These are phyloP conservation scores for Skeletonema menzelii DNA, from an alignment of 108 stramenopile genomes.

Conservation along the genomic window DNA sequence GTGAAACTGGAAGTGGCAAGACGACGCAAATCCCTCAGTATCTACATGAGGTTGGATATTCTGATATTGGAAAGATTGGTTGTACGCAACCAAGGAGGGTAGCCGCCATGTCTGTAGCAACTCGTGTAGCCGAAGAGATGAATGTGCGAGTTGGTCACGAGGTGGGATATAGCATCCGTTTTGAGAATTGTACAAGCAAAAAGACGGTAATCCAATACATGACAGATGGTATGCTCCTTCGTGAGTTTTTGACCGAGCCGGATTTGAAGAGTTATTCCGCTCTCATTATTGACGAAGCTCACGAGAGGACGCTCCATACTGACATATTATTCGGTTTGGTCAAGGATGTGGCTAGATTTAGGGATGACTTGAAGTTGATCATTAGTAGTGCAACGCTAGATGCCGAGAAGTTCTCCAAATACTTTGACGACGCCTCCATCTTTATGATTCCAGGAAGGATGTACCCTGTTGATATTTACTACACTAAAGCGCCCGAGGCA, in stretches of 20 bases:
- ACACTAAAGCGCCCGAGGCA: conserved; percentile 99
- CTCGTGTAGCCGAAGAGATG: conserved; percentile 97
- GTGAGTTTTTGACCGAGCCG: conserved; percentile 97
- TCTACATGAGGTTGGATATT: conserved; percentile 97
- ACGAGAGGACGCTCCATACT: conserved; percentile 97
- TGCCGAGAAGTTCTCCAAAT: conserved; percentile 97
- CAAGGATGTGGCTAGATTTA: conserved; percentile 96
- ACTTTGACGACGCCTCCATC: conserved; percentile 97
- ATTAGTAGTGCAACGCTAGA: conserved; percentile 98
- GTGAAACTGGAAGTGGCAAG: conserved; percentile 90
- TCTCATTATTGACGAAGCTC: conserved; percentile 98
- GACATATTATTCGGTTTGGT: conserved; percentile 97
- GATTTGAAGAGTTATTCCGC: conserved; percentile 95
- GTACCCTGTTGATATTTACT: conserved; percentile 92
- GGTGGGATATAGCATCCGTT: conserved; percentile 98
- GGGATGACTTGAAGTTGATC: conserved; percentile 92
- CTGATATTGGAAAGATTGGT: conserved; percentile 95
- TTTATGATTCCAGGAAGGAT: conserved; percentile 96
- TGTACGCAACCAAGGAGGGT: conserved; percentile 98
- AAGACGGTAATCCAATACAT: conserved; percentile 95
- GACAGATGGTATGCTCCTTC: conserved; percentile 97
- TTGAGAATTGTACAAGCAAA: conserved; percentile 96
- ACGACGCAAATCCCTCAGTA: conserved; percentile 98
- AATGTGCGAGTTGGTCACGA: conserved; percentile 94
- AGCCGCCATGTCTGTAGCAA: conserved; percentile 98